Conservation (phyloP, 2,329 filamentous ascomycete genomes). For the Colletotrichum cordylinicola region DNA sequence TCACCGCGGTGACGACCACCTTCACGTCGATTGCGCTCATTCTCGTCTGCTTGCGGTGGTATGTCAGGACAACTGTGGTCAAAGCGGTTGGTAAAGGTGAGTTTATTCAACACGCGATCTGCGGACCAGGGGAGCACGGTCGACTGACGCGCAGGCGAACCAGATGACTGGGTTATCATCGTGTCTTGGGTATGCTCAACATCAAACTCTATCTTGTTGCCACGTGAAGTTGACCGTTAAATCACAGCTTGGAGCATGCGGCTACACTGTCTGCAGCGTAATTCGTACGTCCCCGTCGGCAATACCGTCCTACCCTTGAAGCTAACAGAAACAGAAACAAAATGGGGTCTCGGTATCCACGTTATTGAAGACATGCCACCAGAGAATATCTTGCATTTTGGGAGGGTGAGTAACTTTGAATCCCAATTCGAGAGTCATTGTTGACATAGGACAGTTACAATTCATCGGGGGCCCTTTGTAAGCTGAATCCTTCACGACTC, state of each 20-base stretch:
- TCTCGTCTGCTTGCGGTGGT: conserved; percentile 35
- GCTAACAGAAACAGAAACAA: conserved; percentile 38
- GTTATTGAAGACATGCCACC: conserved; percentile 39
- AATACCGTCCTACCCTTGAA: background rate
- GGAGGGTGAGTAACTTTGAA: conserved; percentile 24
- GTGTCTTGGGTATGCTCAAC: conserved; percentile 30
- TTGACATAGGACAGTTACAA: conserved; percentile 31
- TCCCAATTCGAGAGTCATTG: rapidly evolving
- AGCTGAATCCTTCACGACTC: conserved; percentile 1
- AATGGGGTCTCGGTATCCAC: conserved; percentile 45
- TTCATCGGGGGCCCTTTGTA: conserved; percentile 48
- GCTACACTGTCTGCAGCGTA: conserved; percentile 38
- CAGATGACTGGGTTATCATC: conserved; percentile 25
- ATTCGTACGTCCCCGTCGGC: conserved; percentile 35
- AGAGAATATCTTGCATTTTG: conserved; percentile 43
- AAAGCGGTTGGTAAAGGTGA: conserved; percentile 34
- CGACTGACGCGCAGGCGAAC: background rate
- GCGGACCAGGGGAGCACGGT: background rate
- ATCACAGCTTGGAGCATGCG: conserved; percentile 33
- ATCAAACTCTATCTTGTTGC: background rate
- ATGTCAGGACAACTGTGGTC: conserved; percentile 37
- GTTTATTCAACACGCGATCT: background rate
- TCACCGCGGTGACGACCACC: conserved; percentile 31
- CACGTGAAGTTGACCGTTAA: background rate
- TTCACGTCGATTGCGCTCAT: conserved; percentile 36